A percentile compares a stretch with the other conserved stretches of the same genome.
Evolutionary conservation across 805 yeast genomes (phyloP).

Genomic region (Ogataea philodendri): DNA sequence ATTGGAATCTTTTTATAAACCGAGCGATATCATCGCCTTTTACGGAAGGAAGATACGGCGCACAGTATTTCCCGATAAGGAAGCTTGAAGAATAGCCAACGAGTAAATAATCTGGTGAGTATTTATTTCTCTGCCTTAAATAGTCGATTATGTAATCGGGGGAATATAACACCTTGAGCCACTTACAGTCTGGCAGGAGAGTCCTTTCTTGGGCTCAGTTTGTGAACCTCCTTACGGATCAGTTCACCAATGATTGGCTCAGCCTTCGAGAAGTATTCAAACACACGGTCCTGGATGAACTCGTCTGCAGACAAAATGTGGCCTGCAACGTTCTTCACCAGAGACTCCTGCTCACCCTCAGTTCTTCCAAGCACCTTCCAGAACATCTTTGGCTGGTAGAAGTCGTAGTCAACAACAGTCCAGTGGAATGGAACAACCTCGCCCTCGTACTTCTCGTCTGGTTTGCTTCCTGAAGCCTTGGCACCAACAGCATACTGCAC

Average conservation of each 20-base stretch:
- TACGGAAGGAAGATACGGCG: constrained; percentile 17
- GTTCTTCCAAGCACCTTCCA: constrained; percentile 77
- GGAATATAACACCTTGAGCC: too few relatives aligned
- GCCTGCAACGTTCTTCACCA: constrained; percentile 79
- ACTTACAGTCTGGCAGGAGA: constrained; percentile 30
- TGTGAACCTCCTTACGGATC: constrained; percentile 61
- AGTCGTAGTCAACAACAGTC: constrained; percentile 70
- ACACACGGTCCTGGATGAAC: constrained; percentile 73
- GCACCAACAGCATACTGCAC: constrained; percentile 42
- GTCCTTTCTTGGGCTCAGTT: constrained; percentile 45
- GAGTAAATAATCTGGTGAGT: constrained; percentile 2
- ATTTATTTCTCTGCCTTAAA: too few relatives aligned
- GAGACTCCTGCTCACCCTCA: constrained; percentile 78
- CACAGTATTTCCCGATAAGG: constrained; percentile 12
- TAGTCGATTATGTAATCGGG: too few relatives aligned
- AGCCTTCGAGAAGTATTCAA: constrained; percentile 73
- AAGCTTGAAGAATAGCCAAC: constrained; percentile 7
- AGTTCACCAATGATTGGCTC: constrained; percentile 63
- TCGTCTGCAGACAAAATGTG: constrained; percentile 71
- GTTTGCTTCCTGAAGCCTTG: constrained; percentile 31
- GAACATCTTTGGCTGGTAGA: constrained; percentile 69
- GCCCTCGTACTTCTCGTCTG: constrained; percentile 34
- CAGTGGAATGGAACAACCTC: constrained; percentile 74
- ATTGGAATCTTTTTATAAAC: constrained; percentile 2
- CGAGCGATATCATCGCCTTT: constrained; percentile 4